These are phyloP conservation scores for Porodaedalea pini DNA, from an alignment of 1,284 basidiomycete species.

Conservation along the genomic window DNA sequence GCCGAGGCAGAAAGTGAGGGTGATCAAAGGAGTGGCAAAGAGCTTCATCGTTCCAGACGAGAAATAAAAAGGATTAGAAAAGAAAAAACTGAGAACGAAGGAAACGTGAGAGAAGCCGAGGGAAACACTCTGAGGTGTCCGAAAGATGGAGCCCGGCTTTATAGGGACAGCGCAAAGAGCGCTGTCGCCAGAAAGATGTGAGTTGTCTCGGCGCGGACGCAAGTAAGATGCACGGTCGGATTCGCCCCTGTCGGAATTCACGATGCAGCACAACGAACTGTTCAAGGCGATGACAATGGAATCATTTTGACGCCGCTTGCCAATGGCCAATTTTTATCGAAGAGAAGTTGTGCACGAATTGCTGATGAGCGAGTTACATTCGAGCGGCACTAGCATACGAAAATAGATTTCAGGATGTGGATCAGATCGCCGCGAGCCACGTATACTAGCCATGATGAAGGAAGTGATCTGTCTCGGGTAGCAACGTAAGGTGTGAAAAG, in stretches of 20 bases:
- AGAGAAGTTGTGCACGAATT: background rate
- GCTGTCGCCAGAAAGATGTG: background rate
- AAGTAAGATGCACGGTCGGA: background rate
- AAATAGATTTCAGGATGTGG: background rate
- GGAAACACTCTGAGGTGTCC: background rate
- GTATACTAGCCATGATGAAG: background rate
- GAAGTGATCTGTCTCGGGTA: background rate
- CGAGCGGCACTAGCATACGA: background rate
- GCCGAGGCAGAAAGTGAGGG: constrained; percentile 16
- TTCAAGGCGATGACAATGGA: background rate
- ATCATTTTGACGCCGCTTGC: background rate
- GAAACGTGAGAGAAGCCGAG: background rate
- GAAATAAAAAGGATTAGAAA: constrained; percentile 3
- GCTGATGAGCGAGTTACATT: background rate
- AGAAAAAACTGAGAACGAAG: background rate
- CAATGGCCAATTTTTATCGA: background rate
- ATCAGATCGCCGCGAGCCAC: background rate
- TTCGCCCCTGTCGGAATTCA: background rate
- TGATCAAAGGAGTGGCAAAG: constrained; percentile 18
- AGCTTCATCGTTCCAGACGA: constrained; percentile 21
- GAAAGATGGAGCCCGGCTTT: background rate
- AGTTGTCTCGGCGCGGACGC: background rate
- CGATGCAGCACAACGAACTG: background rate
- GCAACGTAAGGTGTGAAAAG: no score
- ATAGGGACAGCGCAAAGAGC: background rate